Percentiles rank a stretch among this genome's conserved stretches.
phyloP scores from a whole-genome alignment of 805 yeast genomes.

The Candida dendrica region DNA sequence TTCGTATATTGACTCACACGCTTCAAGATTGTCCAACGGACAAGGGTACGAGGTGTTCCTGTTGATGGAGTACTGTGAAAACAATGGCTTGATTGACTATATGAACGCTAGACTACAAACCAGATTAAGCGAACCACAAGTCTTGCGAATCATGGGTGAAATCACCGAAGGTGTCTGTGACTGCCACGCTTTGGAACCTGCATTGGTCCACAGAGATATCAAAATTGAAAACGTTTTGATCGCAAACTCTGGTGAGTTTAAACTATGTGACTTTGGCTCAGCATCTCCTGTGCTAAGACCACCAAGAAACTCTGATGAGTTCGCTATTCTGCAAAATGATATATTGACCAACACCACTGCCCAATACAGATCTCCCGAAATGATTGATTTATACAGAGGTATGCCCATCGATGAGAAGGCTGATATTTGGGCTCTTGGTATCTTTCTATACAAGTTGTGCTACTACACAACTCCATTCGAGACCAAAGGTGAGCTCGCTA shows the following conservation, averaged over 20 bases:
- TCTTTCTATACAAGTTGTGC: slow-evolving; percentile 68
- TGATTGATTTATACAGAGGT: slow-evolving; percentile 65
- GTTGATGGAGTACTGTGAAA: slow-evolving; percentile 73
- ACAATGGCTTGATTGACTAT: slow-evolving; percentile 70
- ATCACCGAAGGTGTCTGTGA: slow-evolving; percentile 68
- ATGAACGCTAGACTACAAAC: slow-evolving; percentile 68
- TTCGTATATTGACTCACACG: slow-evolving; percentile 91
- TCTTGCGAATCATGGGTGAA: slow-evolving; percentile 61
- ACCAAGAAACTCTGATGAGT: slow-evolving; percentile 56
- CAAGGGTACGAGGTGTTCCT: slow-evolving; percentile 70
- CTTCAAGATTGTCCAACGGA: slow-evolving; percentile 54
- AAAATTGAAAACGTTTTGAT: slow-evolving; percentile 77
- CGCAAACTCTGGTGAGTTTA: slow-evolving; percentile 49
- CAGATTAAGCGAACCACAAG: slow-evolving; percentile 61
- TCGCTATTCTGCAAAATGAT: slow-evolving; percentile 55
- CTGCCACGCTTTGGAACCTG: slow-evolving; percentile 69
- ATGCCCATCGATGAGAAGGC: slow-evolving; percentile 75
- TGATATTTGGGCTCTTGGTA: slow-evolving; percentile 83
- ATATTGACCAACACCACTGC: slow-evolving; percentile 77
- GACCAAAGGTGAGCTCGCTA: slow-evolving; percentile 53
- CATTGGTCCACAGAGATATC: slow-evolving; percentile 71
- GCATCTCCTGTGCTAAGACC: slow-evolving; percentile 60
- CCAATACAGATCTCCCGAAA: slow-evolving; percentile 79
- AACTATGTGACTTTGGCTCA: slow-evolving; percentile 79
- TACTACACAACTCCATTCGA: slow-evolving; percentile 84